These are phyloP conservation scores for Fomitiporia mediterranea DNA, from an alignment of 1,284 basidiomycete genomes.

Conservation along the genomic window DNA sequence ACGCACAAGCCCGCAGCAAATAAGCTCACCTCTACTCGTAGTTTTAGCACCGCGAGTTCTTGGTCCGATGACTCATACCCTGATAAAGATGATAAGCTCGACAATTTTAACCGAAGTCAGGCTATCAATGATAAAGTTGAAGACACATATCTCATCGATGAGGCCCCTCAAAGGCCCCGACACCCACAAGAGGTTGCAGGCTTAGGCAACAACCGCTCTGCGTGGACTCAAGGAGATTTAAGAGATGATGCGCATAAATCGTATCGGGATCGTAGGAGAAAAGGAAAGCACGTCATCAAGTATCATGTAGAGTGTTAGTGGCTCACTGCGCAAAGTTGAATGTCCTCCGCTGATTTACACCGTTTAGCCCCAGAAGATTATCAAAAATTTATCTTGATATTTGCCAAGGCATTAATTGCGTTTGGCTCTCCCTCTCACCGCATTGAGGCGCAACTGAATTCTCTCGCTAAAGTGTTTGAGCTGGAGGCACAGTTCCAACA, in stretches of 20 bases:
- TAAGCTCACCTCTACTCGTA: not conserved
- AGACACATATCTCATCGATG: constrained; percentile 19
- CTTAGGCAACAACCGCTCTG: no score
- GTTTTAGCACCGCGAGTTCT: constrained; percentile 1
- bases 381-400: constrained; percentile 73
- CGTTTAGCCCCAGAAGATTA: constrained; percentile 55
- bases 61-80: not conserved
- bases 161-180: constrained; percentile 8
- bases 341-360: not conserved
- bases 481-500: constrained; percentile 74
- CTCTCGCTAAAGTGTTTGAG: constrained; percentile 48
- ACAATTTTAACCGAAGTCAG: constrained; percentile 13
- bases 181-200: not conserved
- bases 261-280: constrained; percentile 16
- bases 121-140: constrained; percentile 14
- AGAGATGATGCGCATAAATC: constrained; percentile 8
- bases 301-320: constrained; percentile 14
- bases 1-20: not conserved
- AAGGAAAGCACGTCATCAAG: constrained; percentile 16
- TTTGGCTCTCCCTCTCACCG: constrained; percentile 87
- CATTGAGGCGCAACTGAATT: constrained; percentile 73
- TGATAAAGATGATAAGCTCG: constrained; percentile 5
- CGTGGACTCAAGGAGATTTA: not conserved
- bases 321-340: not conserved
- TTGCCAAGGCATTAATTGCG: constrained; percentile 75